These are phyloP conservation scores for Arxiozyma telluris DNA, from an alignment of 1,139 yeast species.

Conservation along the genomic window DNA sequence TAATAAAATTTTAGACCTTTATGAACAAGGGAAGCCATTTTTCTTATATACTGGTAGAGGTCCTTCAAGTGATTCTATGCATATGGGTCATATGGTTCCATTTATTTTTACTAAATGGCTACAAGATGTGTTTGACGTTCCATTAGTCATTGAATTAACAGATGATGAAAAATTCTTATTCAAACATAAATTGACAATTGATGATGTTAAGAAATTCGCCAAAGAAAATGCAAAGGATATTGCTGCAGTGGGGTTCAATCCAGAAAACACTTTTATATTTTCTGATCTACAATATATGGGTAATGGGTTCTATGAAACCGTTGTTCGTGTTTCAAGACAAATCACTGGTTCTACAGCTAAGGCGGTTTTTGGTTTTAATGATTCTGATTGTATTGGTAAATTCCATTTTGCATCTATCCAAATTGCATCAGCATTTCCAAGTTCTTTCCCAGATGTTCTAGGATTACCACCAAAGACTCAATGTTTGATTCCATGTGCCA, in stretches of 20 bases:
- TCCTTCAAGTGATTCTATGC: constrained; percentile 92
- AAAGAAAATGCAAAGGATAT: constrained; percentile 84
- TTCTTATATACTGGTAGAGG: constrained; percentile 98
- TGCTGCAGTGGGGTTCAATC: constrained; percentile 89
- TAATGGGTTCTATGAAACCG: constrained; percentile 88
- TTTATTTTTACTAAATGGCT: constrained; percentile 95
- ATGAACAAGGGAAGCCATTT: constrained; percentile 92
- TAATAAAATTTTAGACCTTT: constrained; percentile 65
- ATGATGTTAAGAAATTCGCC: constrained; percentile 76
- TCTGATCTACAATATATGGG: constrained; percentile 91
- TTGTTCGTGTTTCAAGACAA: constrained; percentile 88
- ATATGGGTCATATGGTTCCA: constrained; percentile 95
- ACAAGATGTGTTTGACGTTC: constrained; percentile 95
- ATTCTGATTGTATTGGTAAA: constrained; percentile 90
- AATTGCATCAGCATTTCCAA: constrained; percentile 92
- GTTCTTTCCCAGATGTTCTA: constrained; percentile 88
- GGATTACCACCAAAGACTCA: constrained; percentile 83
- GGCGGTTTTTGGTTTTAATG: constrained; percentile 96
- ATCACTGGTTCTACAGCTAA: constrained; percentile 93
- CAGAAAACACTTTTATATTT: constrained; percentile 89
- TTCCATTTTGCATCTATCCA: constrained; percentile 93
- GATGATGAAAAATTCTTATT: constrained; percentile 97
- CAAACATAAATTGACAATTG: constrained; percentile 80
- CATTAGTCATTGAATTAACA: constrained; percentile 90
- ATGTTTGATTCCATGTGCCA: constrained; percentile 96